Evolutionary conservation across 2,329 filamentous ascomycete species (phyloP), one percentile per base, ranked within the genome.

Genomic region (Phialocephala sp.): DNA sequence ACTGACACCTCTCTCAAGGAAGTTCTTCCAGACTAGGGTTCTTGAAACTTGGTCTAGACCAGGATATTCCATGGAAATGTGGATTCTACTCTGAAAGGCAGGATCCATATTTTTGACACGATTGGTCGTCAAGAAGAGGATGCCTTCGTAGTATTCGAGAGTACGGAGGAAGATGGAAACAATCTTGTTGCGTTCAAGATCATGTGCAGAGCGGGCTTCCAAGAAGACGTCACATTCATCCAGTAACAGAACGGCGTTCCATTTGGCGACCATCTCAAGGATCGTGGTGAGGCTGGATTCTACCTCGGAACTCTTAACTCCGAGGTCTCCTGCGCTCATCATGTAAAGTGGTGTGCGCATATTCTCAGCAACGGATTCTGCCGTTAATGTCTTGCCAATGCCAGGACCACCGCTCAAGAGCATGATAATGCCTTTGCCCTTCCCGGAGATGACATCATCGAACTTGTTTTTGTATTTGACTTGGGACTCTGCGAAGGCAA

Each of bases 181-280:
- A 32, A 82, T 71, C 59, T 76, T 76, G 73, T 82, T 82, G 56
- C 79, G 76, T 64, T 78, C 72, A 3, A 80, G 70, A 66, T 79
- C 76, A 60, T 76, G 68, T 6, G 72, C 65, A 9, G 66, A 66
- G 52, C 69, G 69, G 4, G 70, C 69, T 58, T 77, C 73, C 1
- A 79, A 72, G 77, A 89, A 89, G n/a, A 88, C 84, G 70, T 89
- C 87, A 24, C 86, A 89, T 79, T 92, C 90, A 73, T 92, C 90
- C 1, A 92, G 84, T 3, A 93, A 82, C 0, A 92, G 80, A 2
- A 93, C 86, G 0, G 89, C 89, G 55, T 89, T 88, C 90, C 90
- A 92, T 1, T 84, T 84, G 67, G 91, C 87, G 1, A 90, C 90
- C 67, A 94, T 88, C 73, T 91, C 88, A 67, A 94, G 83, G 64